Conservation (phyloP, 257 asterid species). For the Paraleonurus japonicus region DNA sequence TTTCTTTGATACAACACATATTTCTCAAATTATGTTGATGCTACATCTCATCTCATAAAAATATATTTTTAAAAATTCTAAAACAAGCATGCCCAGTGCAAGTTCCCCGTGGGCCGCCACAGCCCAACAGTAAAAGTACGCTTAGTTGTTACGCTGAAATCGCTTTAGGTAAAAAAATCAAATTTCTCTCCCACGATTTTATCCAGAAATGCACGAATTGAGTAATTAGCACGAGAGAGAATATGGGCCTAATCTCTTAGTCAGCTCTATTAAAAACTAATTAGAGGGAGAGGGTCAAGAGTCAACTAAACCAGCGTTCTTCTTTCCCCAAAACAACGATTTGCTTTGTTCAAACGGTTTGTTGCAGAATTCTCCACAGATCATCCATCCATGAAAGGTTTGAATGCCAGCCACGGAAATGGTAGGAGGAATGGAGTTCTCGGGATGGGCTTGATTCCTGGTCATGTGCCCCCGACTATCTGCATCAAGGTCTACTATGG, state of each 20-base stretch:
- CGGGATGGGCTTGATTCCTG: conserved; percentile 33
- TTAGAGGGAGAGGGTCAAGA: background rate
- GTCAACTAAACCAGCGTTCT: conserved; percentile 12
- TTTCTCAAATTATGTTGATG: background rate
- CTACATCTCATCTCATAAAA: background rate
- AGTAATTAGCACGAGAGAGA: conserved; percentile 28
- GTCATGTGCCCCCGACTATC: conserved; percentile 22
- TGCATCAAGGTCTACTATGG: conserved; percentile 39
- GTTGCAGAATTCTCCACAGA: conserved; percentile 19
- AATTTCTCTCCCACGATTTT: background rate
- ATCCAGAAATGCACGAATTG: conserved; percentile 20
- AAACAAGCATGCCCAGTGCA: background rate
- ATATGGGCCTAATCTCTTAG: background rate
- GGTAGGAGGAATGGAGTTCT: conserved; percentile 37
- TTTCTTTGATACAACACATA: background rate
- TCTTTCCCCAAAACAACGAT: background rate
- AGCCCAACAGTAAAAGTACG: background rate
- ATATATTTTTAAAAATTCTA: background rate
- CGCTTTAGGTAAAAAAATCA: background rate
- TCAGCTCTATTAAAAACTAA: conserved; percentile 17
- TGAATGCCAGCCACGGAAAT: conserved; percentile 30
- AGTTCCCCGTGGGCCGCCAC: background rate
- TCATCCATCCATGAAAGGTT: conserved; percentile 30
- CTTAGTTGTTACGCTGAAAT: background rate
- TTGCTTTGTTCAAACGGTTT: background rate